Evolutionary conservation across 345 rosid species (phyloP).

Genomic region (Corymbia maculata): DNA sequence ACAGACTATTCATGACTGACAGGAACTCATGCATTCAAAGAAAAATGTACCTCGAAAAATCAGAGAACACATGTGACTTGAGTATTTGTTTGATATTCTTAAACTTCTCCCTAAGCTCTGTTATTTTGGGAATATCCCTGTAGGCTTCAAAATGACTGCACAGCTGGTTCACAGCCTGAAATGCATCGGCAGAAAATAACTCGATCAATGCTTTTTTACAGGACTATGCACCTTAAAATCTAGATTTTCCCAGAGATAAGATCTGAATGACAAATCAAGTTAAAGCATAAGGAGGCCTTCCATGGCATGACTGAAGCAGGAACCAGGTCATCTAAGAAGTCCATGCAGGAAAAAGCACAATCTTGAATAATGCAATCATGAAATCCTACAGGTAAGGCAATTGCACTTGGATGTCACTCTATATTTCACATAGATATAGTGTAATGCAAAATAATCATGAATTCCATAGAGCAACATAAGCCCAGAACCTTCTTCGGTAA

Average conservation of each 20-base stretch:
- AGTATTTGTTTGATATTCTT: constrained; percentile 91
- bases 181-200: constrained; percentile 5
- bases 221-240: neutral
- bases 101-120: constrained; percentile 93
- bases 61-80: constrained; percentile 93
- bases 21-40: neutral
- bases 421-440: neutral
- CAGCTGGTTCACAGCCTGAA: constrained; percentile 98
- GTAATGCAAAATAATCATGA: neutral
- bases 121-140: constrained; percentile 93
- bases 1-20: neutral
- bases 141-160: constrained; percentile 97
- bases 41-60: constrained; percentile 72
- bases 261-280: neutral
- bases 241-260: neutral
- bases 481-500: neutral
- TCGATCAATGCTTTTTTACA: neutral
- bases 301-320: neutral
- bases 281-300: neutral
- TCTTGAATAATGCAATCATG: neutral
- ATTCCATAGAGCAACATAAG: neutral
- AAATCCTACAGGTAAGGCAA: neutral
- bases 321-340: neutral
- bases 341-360: neutral
- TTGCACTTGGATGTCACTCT: neutral